Conservation (phyloP, 306 rosid genomes). For the Dryas drummondii region DNA sequence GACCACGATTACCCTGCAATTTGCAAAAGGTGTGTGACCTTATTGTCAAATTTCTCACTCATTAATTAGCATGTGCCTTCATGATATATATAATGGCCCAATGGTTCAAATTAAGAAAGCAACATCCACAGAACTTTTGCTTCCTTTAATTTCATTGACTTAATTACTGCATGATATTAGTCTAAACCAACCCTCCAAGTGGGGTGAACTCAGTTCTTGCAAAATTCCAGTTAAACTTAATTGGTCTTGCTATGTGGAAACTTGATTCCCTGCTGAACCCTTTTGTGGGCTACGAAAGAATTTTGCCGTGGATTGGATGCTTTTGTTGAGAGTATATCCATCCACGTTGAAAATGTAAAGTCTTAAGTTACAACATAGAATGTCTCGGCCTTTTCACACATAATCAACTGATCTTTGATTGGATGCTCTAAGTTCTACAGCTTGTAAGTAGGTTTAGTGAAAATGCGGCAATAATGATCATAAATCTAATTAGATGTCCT, state of each 20-base stretch:
- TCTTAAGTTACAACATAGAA: no score
- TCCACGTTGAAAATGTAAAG: no score
- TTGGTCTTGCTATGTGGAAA: not conserved
- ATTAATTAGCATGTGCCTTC: slow-evolving; percentile 39
- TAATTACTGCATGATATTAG: not conserved
- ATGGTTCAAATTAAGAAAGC: not conserved
- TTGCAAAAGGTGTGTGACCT: not conserved
- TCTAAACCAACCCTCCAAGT: not conserved
- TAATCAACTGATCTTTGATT: no score
- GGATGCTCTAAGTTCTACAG: no score
- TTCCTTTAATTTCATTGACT: slow-evolving; percentile 22
- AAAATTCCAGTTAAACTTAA: not conserved
- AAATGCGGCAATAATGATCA: not conserved
- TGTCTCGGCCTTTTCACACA: no score
- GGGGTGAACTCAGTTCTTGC: not conserved
- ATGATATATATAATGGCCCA: slow-evolving; percentile 7
- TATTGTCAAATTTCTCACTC: slow-evolving; percentile 2
- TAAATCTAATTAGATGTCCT: not conserved
- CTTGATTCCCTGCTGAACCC: not conserved
- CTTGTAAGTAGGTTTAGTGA: no score
- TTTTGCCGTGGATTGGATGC: no score
- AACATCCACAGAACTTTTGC: slow-evolving; percentile 10
- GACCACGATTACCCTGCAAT: not conserved
- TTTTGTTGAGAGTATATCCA: no score
- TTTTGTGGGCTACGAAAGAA: not conserved